Evolutionary conservation across 345 rosid genomes (phyloP).

Genomic region (Eucalyptus albens): DNA sequence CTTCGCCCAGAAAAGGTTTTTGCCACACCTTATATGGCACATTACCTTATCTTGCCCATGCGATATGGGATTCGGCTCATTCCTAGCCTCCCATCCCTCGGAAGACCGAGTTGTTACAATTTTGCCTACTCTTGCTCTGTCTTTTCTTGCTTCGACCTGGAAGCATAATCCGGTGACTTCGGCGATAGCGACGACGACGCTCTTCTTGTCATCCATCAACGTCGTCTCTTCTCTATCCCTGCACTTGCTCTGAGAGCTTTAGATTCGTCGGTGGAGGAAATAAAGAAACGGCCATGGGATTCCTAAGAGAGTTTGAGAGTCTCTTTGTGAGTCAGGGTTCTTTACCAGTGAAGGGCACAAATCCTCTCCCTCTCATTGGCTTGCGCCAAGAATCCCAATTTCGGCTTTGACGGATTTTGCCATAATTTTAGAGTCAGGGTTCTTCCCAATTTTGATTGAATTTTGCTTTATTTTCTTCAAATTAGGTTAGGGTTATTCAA

Average conservation of each 20-base stretch:
- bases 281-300: background rate
- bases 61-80: fast-evolving
- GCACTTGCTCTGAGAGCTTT: background rate
- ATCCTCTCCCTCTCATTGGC: background rate
- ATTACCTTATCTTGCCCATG: too few relatives aligned
- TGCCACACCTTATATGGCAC: too few relatives aligned
- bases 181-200: background rate
- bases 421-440: background rate
- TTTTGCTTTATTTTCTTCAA: background rate
- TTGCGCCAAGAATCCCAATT: background rate
- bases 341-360: background rate
- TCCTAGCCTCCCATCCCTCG: too few relatives aligned
- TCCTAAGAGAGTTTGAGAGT: background rate
- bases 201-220: background rate
- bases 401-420: background rate
- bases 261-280: background rate
- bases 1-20: fast-evolving
- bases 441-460: background rate
- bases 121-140: background rate
- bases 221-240: background rate
- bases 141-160: background rate
- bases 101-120: background rate
- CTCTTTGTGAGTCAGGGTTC: background rate
- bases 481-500: background rate
- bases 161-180: background rate